Evolutionary conservation across 108 stramenopile species (phyloP), one percentile per base, ranked within the genome.

Genomic region (Schizochytrium sp.): DNA sequence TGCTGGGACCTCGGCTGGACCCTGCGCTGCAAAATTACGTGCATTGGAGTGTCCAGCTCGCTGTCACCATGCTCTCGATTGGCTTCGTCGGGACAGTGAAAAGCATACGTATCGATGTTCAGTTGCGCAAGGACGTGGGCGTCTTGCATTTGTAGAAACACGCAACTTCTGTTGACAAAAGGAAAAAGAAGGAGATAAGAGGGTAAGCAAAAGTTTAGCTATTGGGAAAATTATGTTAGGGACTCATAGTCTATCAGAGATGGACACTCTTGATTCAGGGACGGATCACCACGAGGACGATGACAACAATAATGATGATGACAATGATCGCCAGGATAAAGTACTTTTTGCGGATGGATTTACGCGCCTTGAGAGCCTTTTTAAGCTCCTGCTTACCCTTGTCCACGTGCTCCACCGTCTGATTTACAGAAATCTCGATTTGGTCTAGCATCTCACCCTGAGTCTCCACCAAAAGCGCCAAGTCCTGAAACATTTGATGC

Each of bases 401-500:
- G 89, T 97, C 97, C 3, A 99, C 95, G 92, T 98, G 97, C 87
- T 99, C 98, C 48, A 91, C 95, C 0, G 99, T 98, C 5, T 92
- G 88, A 60, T 96, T 95, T 44, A 99, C 99, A 93, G 98, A 97
- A 91, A 93, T 96, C 89, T 98, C 98, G 91, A 99, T 99, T 89
- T 98, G 98, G 91, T 99, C 98, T 57, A 99, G 90, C 89, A 98
- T 88, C 90, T 99, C 99, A 58, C 99, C 99, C 91, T 99, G 99
- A 90, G 97, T 97, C 88, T 99, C 99, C n/a, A 97, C 97, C 88
- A 99, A 90, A 57, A 98, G 91, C 6, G 99, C 99, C 93, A 99
- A 98, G 92, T 99, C 99, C 91, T 98, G 88, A 92, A 99, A 99
- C 99, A 99, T 99, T 92, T 98, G 98, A 93, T 99, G 98, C 72